Conservation (phyloP, 78 protist genomes). For the Dictyostelium brefeldianum region DNA sequence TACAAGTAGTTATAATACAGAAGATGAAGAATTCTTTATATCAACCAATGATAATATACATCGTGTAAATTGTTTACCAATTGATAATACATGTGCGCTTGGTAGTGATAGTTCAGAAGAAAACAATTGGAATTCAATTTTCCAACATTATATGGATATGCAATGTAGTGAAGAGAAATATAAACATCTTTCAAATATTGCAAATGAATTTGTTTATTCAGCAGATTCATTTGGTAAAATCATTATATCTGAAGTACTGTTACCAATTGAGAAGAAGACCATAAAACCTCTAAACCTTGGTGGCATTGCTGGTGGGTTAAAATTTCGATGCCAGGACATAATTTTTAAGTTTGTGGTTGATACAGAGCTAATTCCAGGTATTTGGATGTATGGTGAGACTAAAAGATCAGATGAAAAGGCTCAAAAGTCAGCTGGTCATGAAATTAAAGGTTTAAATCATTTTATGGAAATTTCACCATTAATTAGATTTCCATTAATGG, state of each 20-base stretch:
- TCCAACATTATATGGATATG: constrained; percentile 41
- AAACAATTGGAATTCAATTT: constrained; percentile 42
- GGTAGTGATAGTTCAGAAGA: background rate
- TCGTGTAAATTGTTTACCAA: background rate
- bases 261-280: constrained; percentile 75
- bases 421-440: constrained; percentile 71
- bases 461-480: constrained; percentile 18
- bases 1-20: background rate
- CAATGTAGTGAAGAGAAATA: constrained; percentile 44
- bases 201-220: constrained; percentile 79
- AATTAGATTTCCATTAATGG: constrained; percentile 69
- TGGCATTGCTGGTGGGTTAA: constrained; percentile 85
- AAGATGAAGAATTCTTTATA: constrained; percentile 12
- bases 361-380: constrained; percentile 40
- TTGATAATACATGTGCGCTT: background rate
- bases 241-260: constrained; percentile 73
- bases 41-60: constrained; percentile 8
- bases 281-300: constrained; percentile 74
- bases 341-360: constrained; percentile 77
- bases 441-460: constrained; percentile 69
- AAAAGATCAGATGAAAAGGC: constrained; percentile 60
- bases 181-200: constrained; percentile 47
- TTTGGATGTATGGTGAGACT: constrained; percentile 75
- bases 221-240: constrained; percentile 86
- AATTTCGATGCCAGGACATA: constrained; percentile 46